Evolutionary conservation across 352 stramenopile species (phyloP).

Genomic region (Phytophthora pseudosyringae): DNA sequence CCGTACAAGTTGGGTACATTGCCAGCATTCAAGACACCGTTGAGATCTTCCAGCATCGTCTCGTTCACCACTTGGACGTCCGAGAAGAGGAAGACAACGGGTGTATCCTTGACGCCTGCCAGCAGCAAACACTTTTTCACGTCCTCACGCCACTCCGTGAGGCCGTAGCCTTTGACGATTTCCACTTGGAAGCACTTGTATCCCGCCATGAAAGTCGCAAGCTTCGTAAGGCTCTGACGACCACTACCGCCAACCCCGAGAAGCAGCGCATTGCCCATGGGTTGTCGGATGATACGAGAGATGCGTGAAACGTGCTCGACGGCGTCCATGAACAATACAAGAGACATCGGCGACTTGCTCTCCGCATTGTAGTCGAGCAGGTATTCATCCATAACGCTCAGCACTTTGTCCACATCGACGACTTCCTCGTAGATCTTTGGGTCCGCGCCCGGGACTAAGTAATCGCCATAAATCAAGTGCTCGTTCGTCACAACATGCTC

Average conservation of each 20-base stretch:
- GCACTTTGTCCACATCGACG: slow-evolving; percentile 82
- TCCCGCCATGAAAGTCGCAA: slow-evolving; percentile 93
- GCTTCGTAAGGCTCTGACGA: slow-evolving; percentile 91
- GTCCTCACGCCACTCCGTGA: slow-evolving; percentile 93
- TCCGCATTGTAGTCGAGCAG: slow-evolving; percentile 92
- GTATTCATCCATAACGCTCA: slow-evolving; percentile 90
- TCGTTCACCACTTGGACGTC: slow-evolving; percentile 96
- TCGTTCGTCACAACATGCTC: slow-evolving; percentile 76
- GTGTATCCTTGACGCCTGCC: slow-evolving; percentile 92
- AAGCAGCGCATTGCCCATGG: slow-evolving; percentile 91
- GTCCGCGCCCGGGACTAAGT: slow-evolving; percentile 81
- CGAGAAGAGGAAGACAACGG: slow-evolving; percentile 94
- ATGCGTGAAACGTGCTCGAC: slow-evolving; percentile 89
- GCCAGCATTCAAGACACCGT: slow-evolving; percentile 95
- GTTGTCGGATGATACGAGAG: slow-evolving; percentile 80
- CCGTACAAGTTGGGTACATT: slow-evolving; percentile 95
- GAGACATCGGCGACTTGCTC: slow-evolving; percentile 90
- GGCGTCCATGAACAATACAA: slow-evolving; percentile 90
- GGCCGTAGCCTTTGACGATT: slow-evolving; percentile 94
- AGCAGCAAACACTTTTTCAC: slow-evolving; percentile 92
- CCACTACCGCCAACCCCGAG: slow-evolving; percentile 93
- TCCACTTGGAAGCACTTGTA: slow-evolving; percentile 96
- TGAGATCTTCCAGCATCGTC: slow-evolving; percentile 96
- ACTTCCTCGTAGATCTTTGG: slow-evolving; percentile 91
- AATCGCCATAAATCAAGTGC: slow-evolving; percentile 82